Percentiles rank a stretch among this genome's conserved stretches.
Conservation (phyloP, 1,284 basidiomycete genomes). For the Leccinum holopus region DNA sequence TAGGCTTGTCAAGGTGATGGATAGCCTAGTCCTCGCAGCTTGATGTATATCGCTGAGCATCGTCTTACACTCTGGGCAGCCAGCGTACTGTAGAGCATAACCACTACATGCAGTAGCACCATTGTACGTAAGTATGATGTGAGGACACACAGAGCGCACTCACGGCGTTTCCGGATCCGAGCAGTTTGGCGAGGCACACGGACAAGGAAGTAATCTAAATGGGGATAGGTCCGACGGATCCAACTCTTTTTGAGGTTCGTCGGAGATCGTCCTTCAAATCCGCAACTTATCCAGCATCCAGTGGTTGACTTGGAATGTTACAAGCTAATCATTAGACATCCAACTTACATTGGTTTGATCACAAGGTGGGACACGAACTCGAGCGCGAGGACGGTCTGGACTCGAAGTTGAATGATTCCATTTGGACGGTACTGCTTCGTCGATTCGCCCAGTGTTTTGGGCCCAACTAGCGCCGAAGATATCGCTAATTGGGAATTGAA, state of each 20-base stretch:
- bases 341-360: no score
- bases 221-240: no score
- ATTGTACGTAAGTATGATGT: background rate
- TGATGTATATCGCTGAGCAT: no score
- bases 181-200: conserved; percentile 26
- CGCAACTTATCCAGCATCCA: background rate
- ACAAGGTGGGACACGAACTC: background rate
- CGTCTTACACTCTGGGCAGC: no score
- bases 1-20: no score
- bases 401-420: no score
- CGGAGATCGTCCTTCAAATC: no score
- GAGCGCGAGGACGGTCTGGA: no score
- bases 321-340: background rate
- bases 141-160: background rate
- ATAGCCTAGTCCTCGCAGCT: no score
- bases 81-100: background rate
- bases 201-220: conserved; percentile 8
- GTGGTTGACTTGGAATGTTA: background rate
- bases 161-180: conserved; percentile 10
- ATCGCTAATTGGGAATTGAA: background rate
- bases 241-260: no score
- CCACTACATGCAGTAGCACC: background rate
- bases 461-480: background rate
- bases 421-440: background rate
- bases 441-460: background rate